Conservation (phyloP, 331 rosid genomes). For the Saraca asoca region DNA sequence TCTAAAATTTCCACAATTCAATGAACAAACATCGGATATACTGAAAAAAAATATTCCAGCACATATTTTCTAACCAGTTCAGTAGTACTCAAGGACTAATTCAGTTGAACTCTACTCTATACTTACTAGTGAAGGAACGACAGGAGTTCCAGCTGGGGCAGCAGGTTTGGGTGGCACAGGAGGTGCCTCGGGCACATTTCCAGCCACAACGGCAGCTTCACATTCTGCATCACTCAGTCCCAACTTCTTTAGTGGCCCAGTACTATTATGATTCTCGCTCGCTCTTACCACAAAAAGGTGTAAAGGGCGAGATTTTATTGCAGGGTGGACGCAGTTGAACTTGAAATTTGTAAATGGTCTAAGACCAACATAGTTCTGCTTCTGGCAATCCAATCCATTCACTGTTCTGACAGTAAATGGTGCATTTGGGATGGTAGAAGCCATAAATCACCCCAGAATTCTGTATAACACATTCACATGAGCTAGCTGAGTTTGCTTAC, state of each 20-base stretch:
- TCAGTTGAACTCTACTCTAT: not conserved
- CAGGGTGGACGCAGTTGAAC: slow-evolving; percentile 39
- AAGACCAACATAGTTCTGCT: slow-evolving; percentile 50
- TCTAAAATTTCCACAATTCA: slow-evolving; percentile 11
- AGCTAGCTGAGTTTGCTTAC: not conserved
- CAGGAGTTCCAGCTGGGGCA: slow-evolving; percentile 83
- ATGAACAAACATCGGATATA: not conserved
- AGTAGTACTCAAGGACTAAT: not conserved
- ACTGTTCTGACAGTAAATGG: slow-evolving; percentile 42
- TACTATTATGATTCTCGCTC: slow-evolving; percentile 35
- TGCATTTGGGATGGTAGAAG: slow-evolving; percentile 53
- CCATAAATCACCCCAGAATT: slow-evolving; percentile 43
- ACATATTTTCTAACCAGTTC: not conserved
- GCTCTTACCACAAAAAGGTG: slow-evolving; percentile 58
- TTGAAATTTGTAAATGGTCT: slow-evolving; percentile 29
- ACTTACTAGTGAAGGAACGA: slow-evolving; percentile 77
- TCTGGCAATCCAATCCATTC: slow-evolving; percentile 45
- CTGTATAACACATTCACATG: not conserved
- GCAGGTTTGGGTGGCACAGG: slow-evolving; percentile 76
- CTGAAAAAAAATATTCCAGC: not conserved
- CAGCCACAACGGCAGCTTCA: slow-evolving; percentile 84
- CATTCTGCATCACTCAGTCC: slow-evolving; percentile 67
- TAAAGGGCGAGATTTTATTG: slow-evolving; percentile 35
- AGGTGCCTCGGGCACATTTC: slow-evolving; percentile 74
- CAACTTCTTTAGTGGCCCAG: slow-evolving; percentile 40